A percentile compares a stretch with the other conserved stretches of the same genome.
phyloP scores from a whole-genome alignment of 2,329 filamentous ascomycete species.

The Ceratocystis alfenasii region DNA sequence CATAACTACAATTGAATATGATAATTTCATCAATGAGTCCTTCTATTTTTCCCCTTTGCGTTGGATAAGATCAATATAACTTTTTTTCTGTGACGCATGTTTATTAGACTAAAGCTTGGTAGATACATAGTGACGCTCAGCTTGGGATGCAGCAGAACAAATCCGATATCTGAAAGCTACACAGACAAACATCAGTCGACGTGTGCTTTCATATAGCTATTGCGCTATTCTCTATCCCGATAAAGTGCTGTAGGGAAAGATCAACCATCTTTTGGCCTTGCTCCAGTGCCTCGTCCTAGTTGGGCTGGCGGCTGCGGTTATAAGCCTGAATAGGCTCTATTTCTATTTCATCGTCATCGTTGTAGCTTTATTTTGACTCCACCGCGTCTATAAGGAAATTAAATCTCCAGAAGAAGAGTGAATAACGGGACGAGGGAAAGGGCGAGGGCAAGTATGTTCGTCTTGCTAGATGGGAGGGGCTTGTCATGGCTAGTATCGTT shows the following conservation, averaged over 20 bases:
- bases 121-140: not conserved
- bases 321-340: not conserved
- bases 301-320: not conserved
- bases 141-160: not conserved
- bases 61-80: not conserved
- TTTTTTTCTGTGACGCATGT: not conserved
- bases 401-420: not conserved
- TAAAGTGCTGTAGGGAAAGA: not conserved
- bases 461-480: no score
- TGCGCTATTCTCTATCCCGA: not conserved
- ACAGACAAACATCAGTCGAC: not conserved
- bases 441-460: not conserved
- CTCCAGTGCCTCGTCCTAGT: not conserved
- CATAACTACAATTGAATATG: conserved; percentile 10
- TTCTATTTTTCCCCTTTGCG: not conserved
- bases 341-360: not conserved
- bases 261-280: not conserved
- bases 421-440: not conserved
- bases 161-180: not conserved
- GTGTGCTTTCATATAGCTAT: not conserved
- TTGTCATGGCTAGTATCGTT: no score
- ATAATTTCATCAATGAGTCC: not conserved
- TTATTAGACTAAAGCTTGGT: not conserved
- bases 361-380: not conserved
- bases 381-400: not conserved